These are phyloP conservation scores for Geosmithia putterillii DNA, from an alignment of 2,329 filamentous ascomycete species.

Conservation along the genomic window DNA sequence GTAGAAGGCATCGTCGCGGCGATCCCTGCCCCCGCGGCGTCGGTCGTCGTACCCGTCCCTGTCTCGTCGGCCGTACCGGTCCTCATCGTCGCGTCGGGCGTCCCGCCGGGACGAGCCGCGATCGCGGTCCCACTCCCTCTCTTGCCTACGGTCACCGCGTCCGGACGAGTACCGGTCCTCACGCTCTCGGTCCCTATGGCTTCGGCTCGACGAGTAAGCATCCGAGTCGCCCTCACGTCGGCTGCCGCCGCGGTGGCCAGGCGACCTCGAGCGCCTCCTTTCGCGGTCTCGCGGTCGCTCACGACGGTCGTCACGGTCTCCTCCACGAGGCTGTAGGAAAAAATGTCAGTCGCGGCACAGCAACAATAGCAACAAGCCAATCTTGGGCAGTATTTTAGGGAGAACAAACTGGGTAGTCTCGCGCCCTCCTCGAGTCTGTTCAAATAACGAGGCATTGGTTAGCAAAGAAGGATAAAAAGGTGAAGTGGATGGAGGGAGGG, in stretches of 20 bases:
- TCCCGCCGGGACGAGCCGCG: constrained; percentile 49
- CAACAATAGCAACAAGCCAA: background rate
- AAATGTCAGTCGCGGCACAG: background rate
- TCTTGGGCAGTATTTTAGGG: background rate
- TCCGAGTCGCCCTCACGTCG: constrained; percentile 71
- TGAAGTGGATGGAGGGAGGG: background rate
- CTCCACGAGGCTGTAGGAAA: constrained; percentile 3
- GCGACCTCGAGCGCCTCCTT: constrained; percentile 76
- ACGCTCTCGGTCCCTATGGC: constrained; percentile 83
- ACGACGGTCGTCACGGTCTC: constrained; percentile 22
- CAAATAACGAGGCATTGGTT: constrained; percentile 9
- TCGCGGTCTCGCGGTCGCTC: constrained; percentile 28
- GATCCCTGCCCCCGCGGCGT: constrained; percentile 34
- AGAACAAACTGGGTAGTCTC: constrained; percentile 40
- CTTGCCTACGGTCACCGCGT: constrained; percentile 46
- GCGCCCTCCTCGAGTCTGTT: constrained; percentile 37
- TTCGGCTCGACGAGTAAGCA: constrained; percentile 84
- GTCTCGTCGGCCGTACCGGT: constrained; percentile 40
- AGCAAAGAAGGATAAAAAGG: constrained; percentile 13
- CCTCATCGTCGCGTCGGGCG: constrained; percentile 53
- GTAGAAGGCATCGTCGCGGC: constrained; percentile 24
- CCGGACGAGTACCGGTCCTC: constrained; percentile 77
- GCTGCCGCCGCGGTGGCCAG: constrained; percentile 54
- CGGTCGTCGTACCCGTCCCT: constrained; percentile 42
- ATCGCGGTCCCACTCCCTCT: constrained; percentile 70